Evolutionary conservation across 192 early-diverging fungal species (phyloP).

Genomic region (Coemansia sp.): DNA sequence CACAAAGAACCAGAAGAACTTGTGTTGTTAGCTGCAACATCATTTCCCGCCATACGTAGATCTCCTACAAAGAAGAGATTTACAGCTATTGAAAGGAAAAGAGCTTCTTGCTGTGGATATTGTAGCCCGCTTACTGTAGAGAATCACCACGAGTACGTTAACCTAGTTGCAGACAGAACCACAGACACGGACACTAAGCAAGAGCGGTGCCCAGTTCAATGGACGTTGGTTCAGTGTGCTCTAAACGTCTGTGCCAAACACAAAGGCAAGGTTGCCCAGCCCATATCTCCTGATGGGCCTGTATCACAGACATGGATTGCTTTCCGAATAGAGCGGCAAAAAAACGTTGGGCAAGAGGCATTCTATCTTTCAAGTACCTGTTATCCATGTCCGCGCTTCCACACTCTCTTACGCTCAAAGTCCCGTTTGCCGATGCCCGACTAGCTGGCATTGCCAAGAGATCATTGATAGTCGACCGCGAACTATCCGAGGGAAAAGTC

Average conservation of each 20-base stretch:
- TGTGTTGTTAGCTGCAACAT: neutral
- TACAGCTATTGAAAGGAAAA: neutral
- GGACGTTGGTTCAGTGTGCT: neutral
- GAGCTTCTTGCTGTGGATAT: neutral
- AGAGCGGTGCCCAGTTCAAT: neutral
- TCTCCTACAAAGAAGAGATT: conserved; percentile 2
- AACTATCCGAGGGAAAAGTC: conserved; percentile 33
- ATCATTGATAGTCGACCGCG: conserved; percentile 33
- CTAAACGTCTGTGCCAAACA: no score
- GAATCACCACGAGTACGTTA: neutral
- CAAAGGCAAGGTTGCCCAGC: neutral
- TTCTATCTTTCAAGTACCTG: neutral
- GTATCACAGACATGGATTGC: neutral
- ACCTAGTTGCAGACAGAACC: neutral
- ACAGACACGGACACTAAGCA: neutral
- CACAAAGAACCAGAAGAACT: neutral
- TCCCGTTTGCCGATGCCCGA: conserved; percentile 24
- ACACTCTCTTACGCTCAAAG: conserved; percentile 20
- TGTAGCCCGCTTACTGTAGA: neutral
- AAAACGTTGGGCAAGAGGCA: neutral
- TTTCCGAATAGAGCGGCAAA: neutral
- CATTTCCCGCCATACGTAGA: neutral
- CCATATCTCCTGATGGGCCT: neutral
- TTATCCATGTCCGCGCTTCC: conserved; percentile 15
- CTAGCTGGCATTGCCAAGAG: conserved; percentile 30